Conservation (phyloP, 805 yeast species). For the Blastobotrys mokoenaii region DNA sequence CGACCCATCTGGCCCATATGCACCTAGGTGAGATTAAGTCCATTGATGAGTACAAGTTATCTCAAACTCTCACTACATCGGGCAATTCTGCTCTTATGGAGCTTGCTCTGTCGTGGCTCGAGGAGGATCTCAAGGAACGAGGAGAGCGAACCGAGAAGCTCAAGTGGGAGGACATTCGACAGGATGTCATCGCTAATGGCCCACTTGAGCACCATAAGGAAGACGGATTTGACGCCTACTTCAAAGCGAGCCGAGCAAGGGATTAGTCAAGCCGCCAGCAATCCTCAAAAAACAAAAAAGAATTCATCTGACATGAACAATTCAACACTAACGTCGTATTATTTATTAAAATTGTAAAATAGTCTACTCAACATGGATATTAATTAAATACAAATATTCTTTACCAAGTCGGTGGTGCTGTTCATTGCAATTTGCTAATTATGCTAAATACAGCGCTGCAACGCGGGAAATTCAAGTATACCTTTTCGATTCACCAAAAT, state of each 20-base stretch:
- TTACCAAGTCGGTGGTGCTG: no score
- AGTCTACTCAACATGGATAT: not conserved
- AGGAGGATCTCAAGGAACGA: slow-evolving; percentile 36
- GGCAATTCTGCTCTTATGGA: slow-evolving; percentile 28
- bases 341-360: not conserved
- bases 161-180: slow-evolving; percentile 48
- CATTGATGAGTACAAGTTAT: slow-evolving; percentile 12
- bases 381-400: no score
- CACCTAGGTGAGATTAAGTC: slow-evolving; percentile 49
- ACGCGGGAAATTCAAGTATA: no score
- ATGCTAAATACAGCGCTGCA: no score
- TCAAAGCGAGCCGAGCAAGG: slow-evolving; percentile 23
- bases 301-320: not conserved
- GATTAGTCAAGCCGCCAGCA: not conserved
- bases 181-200: slow-evolving; percentile 14
- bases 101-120: slow-evolving; percentile 30
- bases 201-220: slow-evolving; percentile 11
- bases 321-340: not conserved
- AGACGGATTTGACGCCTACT: slow-evolving; percentile 25
- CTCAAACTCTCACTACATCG: slow-evolving; percentile 1
- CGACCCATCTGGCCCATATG: slow-evolving; percentile 73
- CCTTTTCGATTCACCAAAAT: no score
- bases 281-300: not conserved
- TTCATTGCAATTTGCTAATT: no score
- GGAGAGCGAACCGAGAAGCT: slow-evolving; percentile 46